These are phyloP conservation scores for Neurospora pannonica DNA, from an alignment of 495 filamentous ascomycete genomes.

Conservation along the genomic window DNA sequence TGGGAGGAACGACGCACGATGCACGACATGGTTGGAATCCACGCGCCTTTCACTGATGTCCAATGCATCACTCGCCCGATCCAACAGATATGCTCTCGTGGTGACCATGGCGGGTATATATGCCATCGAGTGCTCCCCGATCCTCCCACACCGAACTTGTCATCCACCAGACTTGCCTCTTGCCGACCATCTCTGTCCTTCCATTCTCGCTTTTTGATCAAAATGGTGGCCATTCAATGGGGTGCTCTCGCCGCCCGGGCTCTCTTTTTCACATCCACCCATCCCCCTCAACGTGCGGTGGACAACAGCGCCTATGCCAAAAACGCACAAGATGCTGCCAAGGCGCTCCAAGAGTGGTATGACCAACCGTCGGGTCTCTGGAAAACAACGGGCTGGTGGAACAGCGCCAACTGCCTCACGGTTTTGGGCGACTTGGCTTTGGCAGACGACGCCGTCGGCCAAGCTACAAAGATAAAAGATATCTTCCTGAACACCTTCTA, in stretches of 20 bases:
- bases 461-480: constrained; percentile 22
- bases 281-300: constrained; percentile 7
- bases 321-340: constrained; percentile 37
- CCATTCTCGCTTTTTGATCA: background rate
- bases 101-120: background rate
- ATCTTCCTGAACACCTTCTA: constrained; percentile 34
- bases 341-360: constrained; percentile 55
- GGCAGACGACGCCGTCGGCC: constrained; percentile 18
- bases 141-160: background rate
- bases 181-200: background rate
- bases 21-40: background rate
- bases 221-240: constrained; percentile 22
- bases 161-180: background rate
- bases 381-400: constrained; percentile 67
- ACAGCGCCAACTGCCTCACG: constrained; percentile 61
- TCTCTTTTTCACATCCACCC: constrained; percentile 25
- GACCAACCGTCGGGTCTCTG: constrained; percentile 52
- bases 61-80: background rate
- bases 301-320: constrained; percentile 14
- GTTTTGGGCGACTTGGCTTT: constrained; percentile 52
- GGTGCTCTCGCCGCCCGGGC: constrained; percentile 30
- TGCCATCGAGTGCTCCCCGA: background rate
- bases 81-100: background rate
- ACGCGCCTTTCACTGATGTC: background rate
- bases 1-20: background rate